Base-by-base conservation (phyloP, 2,329 filamentous ascomycete species). In the Arthroderma sp. region DNA sequence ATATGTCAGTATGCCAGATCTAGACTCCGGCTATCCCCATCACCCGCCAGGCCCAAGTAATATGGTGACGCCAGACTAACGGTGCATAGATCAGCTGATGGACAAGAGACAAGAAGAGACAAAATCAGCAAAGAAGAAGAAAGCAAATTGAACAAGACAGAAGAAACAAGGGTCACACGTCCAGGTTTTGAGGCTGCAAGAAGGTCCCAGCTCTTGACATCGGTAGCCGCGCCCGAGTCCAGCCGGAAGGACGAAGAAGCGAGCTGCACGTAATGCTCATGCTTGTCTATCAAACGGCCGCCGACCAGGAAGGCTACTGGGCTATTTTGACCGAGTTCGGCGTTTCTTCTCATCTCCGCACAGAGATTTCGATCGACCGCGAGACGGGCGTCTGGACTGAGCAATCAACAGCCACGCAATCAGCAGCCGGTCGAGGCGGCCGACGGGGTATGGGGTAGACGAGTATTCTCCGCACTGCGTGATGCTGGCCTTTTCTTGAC, bases 201-300 rank as follows among this genome's bases (percentile, higher is more conserved):
- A 25, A 47, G 41, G 41, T 19, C n/a, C 41, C 43, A 49, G n/a
- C 17, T 49, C 43, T 9, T 25, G 47, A 33, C 47, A 51, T 31
- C 47, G 25, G 47, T 51, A 51, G 47, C 47, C 47, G 47, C 47
- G 47, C n/a, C 47, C 47, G 47, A 51, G 47, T 51, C 47, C 47
- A 51, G 28, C 47, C 47, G 47, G 47, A 31, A 33, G 21, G 23
- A n/a, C 19, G 23, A 47, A 23, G 19, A 28, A 23, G 41, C 21
- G 23, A 13, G 47, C 13, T 51, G 47, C 47, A 33, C n/a, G 47
- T 43, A 43, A 23, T 43, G n/a, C 39, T 43, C 44, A 17, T n/a
- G 15, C 1, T 31, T 31, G 44, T 23, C 4, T 31, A 31, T 17
- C n/a, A n/a, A n/a, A 33, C 19, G 41, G 13, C 25, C 15, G 6